phyloP scores from a whole-genome alignment of 1,139 yeast species.

The Diutina catenulata region DNA sequence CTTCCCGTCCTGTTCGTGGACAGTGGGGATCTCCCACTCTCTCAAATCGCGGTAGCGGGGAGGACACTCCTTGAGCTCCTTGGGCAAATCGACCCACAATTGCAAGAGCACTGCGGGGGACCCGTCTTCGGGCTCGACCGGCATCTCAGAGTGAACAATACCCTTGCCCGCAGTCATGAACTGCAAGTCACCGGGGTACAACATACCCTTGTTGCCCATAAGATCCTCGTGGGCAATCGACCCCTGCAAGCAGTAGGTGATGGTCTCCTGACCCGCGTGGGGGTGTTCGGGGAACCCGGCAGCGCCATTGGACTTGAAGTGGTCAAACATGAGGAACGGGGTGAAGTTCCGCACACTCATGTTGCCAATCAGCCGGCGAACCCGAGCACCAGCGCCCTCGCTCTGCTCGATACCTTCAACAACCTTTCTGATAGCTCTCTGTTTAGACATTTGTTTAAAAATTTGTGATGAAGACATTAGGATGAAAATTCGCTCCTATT shows the following conservation, averaged over 20 bases:
- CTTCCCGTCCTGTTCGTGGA: slow-evolving; percentile 54
- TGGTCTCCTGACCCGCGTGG: slow-evolving; percentile 85
- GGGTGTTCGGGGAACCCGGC: slow-evolving; percentile 90
- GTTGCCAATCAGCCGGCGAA: slow-evolving; percentile 72
- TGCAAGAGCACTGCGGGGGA: slow-evolving; percentile 62
- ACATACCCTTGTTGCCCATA: slow-evolving; percentile 70
- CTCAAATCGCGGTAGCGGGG: slow-evolving; percentile 79
- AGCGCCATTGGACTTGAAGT: slow-evolving; percentile 38
- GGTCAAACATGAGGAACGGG: slow-evolving; percentile 80
- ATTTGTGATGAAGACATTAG: too few relatives aligned
- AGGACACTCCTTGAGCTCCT: slow-evolving; percentile 47
- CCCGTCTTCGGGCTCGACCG: slow-evolving; percentile 49
- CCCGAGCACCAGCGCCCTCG: slow-evolving; percentile 84
- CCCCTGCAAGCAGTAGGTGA: slow-evolving; percentile 65
- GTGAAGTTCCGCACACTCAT: slow-evolving; percentile 57
- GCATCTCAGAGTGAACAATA: slow-evolving; percentile 79
- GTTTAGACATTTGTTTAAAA: too few relatives aligned
- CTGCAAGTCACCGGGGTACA: slow-evolving; percentile 80
- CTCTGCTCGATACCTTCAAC: slow-evolving; percentile 40
- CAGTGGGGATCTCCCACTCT: slow-evolving; percentile 56
- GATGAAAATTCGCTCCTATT: too few relatives aligned
- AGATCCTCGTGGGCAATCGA: slow-evolving; percentile 85
- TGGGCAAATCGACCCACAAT: slow-evolving; percentile 86
- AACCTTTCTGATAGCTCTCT: not conserved
- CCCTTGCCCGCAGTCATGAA: slow-evolving; percentile 95